Evolutionary conservation across 2,329 filamentous ascomycete species (phyloP), one percentile per base, ranked within the genome.

Genomic region (Huntiella decipiens): DNA sequence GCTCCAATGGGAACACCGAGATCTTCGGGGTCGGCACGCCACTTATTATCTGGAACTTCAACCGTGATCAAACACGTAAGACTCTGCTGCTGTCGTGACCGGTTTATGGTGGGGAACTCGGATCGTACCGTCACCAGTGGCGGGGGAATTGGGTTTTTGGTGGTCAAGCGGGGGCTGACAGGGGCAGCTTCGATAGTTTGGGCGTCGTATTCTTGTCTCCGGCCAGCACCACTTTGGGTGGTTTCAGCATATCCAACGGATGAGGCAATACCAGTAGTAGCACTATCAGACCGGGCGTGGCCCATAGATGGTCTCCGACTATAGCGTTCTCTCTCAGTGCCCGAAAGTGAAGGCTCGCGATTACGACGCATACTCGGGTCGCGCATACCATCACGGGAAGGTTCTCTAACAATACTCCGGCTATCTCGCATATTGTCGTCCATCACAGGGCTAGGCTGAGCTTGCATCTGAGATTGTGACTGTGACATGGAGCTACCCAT

Each of bases 61-160:
- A 98, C 77, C 0, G 91, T 96, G 43, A 98, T 73, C 46, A 98
- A 66, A 56, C 91, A 98, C 1, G 91, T 96, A 52, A 98, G 67
- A 8, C 84, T 91, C 60, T 98, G 91, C 60, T 95, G 91, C 58
- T 94, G 85, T 43, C 87, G 80, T 15, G 87, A 95, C 52, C 85
- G 74, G 60, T 72, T 95, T 56, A 98, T 73, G 1, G 91, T 96
- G 0, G 91, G 91, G 57, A 95, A 98, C 61, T 98, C 91, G 58
- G 88, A 96, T 49, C 88, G 82, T 41, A 98, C 82, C 0, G 84
- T 93, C n/a, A 98, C 86, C 0, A 76, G 82, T 0, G 91, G 91
- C 4, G 86, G 68, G 1, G 91, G 87, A 49, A 96, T 95, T 0
- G 86, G 85, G 54, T 93, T 94, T 55, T 80, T 82, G 7, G 77